These are phyloP conservation scores for Thalassiosira mediterranea DNA, from an alignment of 352 stramenopile species.

Conservation along the genomic window DNA sequence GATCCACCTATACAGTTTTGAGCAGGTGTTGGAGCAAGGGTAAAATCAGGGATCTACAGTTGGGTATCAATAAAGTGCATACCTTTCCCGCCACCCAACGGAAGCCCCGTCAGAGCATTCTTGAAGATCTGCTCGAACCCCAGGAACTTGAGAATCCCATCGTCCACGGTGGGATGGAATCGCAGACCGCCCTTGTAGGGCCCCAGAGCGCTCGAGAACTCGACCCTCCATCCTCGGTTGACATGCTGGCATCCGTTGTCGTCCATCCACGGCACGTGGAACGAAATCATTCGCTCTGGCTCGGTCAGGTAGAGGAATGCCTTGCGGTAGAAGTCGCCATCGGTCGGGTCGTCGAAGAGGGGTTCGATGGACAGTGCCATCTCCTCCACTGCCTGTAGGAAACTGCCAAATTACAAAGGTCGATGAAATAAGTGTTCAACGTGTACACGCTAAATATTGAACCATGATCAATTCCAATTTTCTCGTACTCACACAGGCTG, in stretches of 20 bases:
- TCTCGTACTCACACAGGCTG: conserved; percentile 37
- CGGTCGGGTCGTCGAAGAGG: conserved; percentile 59
- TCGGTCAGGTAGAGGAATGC: conserved; percentile 78
- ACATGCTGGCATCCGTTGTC: conserved; percentile 90
- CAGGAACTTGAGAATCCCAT: conserved; percentile 83
- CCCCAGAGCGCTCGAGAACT: conserved; percentile 87
- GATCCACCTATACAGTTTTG: conserved; percentile 89
- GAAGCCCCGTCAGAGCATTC: conserved; percentile 79
- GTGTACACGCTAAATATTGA: neutral
- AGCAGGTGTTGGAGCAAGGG: neutral
- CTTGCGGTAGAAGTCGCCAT: conserved; percentile 69
- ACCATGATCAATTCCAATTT: neutral
- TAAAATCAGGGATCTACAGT: neutral
- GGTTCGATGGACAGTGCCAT: conserved; percentile 61
- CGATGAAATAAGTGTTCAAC: neutral
- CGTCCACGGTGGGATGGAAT: conserved; percentile 89
- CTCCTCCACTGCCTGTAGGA: conserved; percentile 73
- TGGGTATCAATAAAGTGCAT: too few relatives aligned
- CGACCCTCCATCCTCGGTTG: conserved; percentile 93
- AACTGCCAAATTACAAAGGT: conserved; percentile 20
- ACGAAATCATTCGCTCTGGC: conserved; percentile 81
- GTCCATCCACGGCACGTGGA: conserved; percentile 94
- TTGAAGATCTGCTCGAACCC: conserved; percentile 86
- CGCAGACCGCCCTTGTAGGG: conserved; percentile 94
- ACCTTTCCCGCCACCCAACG: conserved; percentile 69